Evolutionary conservation across 1,284 basidiomycete genomes (phyloP).

Genomic region (Ceratorhiza oryzae-sativae): DNA sequence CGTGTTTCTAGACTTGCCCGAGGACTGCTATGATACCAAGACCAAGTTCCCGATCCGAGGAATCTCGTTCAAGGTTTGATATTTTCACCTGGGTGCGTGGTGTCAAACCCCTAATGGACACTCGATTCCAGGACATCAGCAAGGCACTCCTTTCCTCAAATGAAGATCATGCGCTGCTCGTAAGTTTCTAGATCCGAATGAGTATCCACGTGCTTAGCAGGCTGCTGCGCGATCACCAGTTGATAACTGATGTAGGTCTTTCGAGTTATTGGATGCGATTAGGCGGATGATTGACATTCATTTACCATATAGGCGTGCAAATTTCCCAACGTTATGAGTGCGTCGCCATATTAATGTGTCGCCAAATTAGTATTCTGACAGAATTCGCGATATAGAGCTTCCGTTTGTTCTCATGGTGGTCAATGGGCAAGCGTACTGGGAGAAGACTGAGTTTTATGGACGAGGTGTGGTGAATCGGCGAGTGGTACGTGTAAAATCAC

Average conservation of each 20-base stretch:
- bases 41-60: background rate
- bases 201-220: background rate
- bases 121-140: background rate
- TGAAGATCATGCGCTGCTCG: background rate
- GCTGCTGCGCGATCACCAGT: background rate
- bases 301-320: background rate
- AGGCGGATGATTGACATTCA: background rate
- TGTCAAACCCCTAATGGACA: background rate
- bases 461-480: background rate
- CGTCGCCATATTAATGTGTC: background rate
- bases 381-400: background rate
- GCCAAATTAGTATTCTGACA: background rate
- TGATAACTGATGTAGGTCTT: constrained; percentile 3
- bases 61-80: background rate
- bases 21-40: background rate
- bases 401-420: background rate
- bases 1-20: background rate
- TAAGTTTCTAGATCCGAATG: background rate
- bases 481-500: background rate
- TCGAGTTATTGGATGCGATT: background rate
- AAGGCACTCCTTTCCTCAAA: background rate
- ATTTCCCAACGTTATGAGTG: background rate
- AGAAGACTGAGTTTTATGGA: background rate
- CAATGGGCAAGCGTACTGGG: background rate
- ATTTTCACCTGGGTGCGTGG: background rate